A percentile compares a stretch with the other conserved stretches of the same genome.
Evolutionary conservation across 2,329 filamentous ascomycete genomes (phyloP).

Genomic region (Talaromyces marneffei): DNA sequence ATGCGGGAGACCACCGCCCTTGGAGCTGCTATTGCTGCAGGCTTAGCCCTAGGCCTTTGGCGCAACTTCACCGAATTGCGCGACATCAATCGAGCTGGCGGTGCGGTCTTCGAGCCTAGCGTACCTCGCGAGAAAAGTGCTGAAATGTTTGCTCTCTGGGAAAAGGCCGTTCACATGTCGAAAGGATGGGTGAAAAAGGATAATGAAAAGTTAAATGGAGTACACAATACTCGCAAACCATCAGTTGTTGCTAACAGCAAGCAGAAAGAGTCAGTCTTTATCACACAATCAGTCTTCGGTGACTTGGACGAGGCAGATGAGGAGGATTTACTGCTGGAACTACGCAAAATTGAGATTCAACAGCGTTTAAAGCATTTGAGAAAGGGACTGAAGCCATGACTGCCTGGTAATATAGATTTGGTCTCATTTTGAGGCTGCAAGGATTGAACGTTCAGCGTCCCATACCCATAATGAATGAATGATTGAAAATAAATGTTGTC

Average conservation of each 20-base stretch:
- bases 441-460: not conserved
- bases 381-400: constrained; percentile 3
- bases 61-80: constrained; percentile 66
- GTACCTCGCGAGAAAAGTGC: constrained; percentile 49
- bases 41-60: constrained; percentile 74
- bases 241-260: constrained; percentile 18
- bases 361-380: constrained; percentile 29
- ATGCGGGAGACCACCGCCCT: constrained; percentile 87
- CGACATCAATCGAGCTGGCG: constrained; percentile 64
- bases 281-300: constrained; percentile 18
- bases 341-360: constrained; percentile 32
- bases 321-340: constrained; percentile 31
- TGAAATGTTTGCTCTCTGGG: constrained; percentile 62
- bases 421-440: not conserved
- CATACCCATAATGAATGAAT: not conserved
- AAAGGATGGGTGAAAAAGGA: constrained; percentile 53
- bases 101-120: constrained; percentile 63
- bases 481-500: not conserved
- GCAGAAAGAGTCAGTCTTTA: constrained; percentile 16
- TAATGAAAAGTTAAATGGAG: not conserved
- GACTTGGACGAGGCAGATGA: constrained; percentile 32
- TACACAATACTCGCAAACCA: constrained; percentile 12
- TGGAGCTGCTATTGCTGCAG: constrained; percentile 79
- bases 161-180: constrained; percentile 69
- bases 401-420: not conserved